Conservation (phyloP, 805 yeast species). For the Lipomyces lipofer region DNA sequence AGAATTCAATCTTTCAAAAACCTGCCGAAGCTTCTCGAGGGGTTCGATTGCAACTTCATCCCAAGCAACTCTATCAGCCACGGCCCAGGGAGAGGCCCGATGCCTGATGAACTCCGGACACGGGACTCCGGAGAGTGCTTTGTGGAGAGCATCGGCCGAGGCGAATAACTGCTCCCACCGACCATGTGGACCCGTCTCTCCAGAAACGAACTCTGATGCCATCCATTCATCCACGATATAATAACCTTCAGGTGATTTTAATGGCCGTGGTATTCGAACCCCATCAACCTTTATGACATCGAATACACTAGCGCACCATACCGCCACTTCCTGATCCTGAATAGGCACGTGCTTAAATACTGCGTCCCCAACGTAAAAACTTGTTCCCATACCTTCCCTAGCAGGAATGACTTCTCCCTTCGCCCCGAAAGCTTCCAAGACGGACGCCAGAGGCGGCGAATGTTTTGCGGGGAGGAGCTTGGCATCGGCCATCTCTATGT, state of each 20-base stretch:
- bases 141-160: background rate
- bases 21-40: background rate
- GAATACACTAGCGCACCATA: background rate
- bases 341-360: background rate
- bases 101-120: constrained; percentile 1
- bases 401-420: background rate
- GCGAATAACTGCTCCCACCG: background rate
- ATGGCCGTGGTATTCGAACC: constrained; percentile 1
- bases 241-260: background rate
- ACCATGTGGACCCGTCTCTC: background rate
- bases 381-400: background rate
- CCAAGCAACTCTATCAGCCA: background rate
- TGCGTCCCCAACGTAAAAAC: background rate
- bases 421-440: background rate
- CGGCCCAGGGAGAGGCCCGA: background rate
- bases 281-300: background rate
- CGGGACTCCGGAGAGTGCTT: background rate
- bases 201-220: background rate
- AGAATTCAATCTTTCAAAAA: background rate
- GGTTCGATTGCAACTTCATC: background rate
- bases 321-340: background rate
- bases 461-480: no score
- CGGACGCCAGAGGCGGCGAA: background rate
- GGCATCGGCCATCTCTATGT: no score
- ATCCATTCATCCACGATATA: background rate